Base-by-base conservation (phyloP, 108 stramenopile genomes). In the Pelagomonas calceolata region DNA sequence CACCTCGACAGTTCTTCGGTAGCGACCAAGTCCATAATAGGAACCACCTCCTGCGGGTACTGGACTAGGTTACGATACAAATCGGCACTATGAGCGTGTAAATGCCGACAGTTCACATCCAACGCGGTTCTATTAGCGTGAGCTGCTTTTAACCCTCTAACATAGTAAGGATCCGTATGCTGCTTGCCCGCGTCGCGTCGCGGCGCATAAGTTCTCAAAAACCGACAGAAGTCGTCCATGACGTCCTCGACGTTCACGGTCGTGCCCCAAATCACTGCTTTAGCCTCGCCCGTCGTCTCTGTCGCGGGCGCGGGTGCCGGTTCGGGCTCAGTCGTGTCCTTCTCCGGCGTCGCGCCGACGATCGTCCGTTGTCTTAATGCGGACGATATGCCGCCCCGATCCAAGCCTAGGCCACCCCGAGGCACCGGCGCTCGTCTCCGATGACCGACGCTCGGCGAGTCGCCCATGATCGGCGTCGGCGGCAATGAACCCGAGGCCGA, bases 21-120 rank as follows among this genome's bases (percentile, higher is more conserved):
- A 12, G 12, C 12, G 68, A 78, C 64, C n/a, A 82, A 17, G 82
- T 99, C 98, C 92, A 99, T 88, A 71, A 96, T 76, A 0, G 94
- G 93, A 39, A 99, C 86, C 33, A 98, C 85, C 78, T 99, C 97
- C 73, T 91, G 85, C 30, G 97, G 96, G 78, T 93, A 98, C 65
- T 80, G 82, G 17, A 93, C 77, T 63, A 99, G 83, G 86, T 96
- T 94, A 66, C 89, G 80, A 82, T 99, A 98, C 31, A 99, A 78
- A 17, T 80, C 68, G 74, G 90, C 86, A 73, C 81, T 79, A 77
- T 92, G 94, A 70, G 84, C 89, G 81, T 79, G 86, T 30, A 99
- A 78, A 76, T 99, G 95, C 67, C 89, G 80, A 26, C 92, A 84
- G 87, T 99, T 91, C 44, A 97, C 80, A 71, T 95, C 92, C 36